Evolutionary conservation across 2,329 filamentous ascomycete species (phyloP).

Genomic region (Trichoderma atroviride): DNA sequence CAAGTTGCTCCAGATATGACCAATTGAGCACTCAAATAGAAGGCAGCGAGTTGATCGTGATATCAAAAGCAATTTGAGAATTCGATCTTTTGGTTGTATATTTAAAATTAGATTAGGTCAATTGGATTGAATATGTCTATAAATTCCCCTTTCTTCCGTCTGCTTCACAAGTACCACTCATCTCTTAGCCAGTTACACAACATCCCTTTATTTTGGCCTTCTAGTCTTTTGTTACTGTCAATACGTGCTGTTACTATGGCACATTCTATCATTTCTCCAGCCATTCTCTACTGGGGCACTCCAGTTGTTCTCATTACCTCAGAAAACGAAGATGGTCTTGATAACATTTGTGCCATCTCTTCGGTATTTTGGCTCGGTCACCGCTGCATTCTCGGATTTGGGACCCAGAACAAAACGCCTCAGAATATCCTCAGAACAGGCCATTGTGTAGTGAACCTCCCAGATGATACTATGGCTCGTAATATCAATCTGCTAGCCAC

Average conservation of each 20-base stretch:
- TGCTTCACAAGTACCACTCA: too few relatives aligned
- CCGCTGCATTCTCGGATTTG: slow-evolving; percentile 48
- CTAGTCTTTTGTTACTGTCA: too few relatives aligned
- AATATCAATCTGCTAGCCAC: slow-evolving; percentile 43
- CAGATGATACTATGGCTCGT: slow-evolving; percentile 40
- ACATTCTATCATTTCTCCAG: slow-evolving; percentile 39
- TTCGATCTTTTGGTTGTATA: too few relatives aligned
- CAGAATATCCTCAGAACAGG: slow-evolving; percentile 46
- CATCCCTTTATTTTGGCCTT: too few relatives aligned
- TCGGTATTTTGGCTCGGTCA: slow-evolving; percentile 50
- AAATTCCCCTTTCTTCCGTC: too few relatives aligned
- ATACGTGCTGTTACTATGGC: background rate
- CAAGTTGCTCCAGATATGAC: too few relatives aligned
- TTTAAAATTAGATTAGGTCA: too few relatives aligned
- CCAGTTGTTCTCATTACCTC: slow-evolving; percentile 46
- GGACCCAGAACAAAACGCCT: slow-evolving; percentile 41
- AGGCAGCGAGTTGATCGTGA: too few relatives aligned
- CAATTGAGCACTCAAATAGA: too few relatives aligned
- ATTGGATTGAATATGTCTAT: too few relatives aligned
- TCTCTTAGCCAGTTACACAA: too few relatives aligned
- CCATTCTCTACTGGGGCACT: slow-evolving; percentile 48
- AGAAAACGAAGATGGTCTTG: slow-evolving; percentile 45
- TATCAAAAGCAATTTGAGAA: too few relatives aligned
- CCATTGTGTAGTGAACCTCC: slow-evolving; percentile 48
- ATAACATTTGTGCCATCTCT: slow-evolving; percentile 49